phyloP scores from a whole-genome alignment of 768 basidiomycete genomes.

The Russula sp. region DNA sequence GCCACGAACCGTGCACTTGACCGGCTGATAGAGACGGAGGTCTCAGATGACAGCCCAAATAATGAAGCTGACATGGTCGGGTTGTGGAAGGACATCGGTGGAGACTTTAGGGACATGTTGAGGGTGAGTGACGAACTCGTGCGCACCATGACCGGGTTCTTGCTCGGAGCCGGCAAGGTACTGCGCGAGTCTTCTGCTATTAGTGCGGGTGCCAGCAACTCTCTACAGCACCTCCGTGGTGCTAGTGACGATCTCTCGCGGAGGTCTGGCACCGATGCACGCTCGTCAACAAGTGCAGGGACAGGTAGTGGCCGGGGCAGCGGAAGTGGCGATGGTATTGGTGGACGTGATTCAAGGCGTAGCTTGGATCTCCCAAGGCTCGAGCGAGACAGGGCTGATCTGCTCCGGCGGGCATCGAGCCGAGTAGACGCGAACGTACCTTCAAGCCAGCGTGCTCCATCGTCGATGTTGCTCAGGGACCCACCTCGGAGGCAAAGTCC shows the following conservation, averaged over 20 bases:
- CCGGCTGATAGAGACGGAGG: conserved; percentile 72
- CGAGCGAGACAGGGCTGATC: conserved; percentile 30
- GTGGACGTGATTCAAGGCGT: conserved; percentile 43
- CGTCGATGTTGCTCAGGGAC: conserved; percentile 35
- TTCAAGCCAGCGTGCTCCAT: conserved; percentile 29
- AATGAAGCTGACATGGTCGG: conserved; percentile 45
- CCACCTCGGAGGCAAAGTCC: conserved; percentile 5
- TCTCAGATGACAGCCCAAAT: conserved; percentile 46
- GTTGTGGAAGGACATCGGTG: conserved; percentile 66
- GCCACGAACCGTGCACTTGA: conserved; percentile 62
- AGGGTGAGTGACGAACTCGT: conserved; percentile 77
- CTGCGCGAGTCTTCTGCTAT: conserved; percentile 52
- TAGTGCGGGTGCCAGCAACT: conserved; percentile 30
- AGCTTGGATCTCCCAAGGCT: conserved; percentile 44
- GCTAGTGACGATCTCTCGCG: conserved; percentile 49
- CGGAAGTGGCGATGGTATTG: conserved; percentile 50
- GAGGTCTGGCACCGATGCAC: conserved; percentile 38
- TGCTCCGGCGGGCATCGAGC: conserved; percentile 36
- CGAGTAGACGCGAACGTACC: conserved; percentile 28
- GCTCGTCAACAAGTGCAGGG: conserved; percentile 30
- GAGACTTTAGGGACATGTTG: conserved; percentile 68
- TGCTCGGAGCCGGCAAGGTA: conserved; percentile 71
- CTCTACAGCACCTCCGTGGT: conserved; percentile 48
- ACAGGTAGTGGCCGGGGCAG: conserved; percentile 40
- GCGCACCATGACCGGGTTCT: conserved; percentile 67